phyloP scores from a whole-genome alignment of 192 early-diverging fungal species.

The Backusella luteola region DNA sequence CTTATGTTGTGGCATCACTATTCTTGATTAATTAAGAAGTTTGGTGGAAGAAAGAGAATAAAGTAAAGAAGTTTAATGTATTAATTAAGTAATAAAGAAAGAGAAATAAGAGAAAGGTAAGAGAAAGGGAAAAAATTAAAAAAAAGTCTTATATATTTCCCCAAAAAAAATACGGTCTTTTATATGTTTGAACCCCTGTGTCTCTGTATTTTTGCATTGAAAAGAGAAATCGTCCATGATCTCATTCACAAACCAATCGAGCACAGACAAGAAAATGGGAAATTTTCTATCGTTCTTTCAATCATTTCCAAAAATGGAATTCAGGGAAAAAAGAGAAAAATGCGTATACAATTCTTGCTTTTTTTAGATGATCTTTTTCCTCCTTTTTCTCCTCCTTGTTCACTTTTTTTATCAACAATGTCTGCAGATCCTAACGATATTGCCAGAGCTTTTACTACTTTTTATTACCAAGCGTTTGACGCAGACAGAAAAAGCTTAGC shows the following conservation, averaged over 20 bases:
- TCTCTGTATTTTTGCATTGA: background rate
- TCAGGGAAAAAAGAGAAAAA: background rate
- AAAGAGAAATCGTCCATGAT: slow-evolving; percentile 3
- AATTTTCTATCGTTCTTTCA: background rate
- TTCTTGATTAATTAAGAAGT: background rate
- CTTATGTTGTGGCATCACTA: too few relatives aligned
- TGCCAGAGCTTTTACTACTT: slow-evolving; percentile 77
- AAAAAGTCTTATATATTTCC: background rate
- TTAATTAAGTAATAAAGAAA: background rate
- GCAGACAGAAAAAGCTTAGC: slow-evolving; percentile 58
- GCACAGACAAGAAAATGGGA: background rate
- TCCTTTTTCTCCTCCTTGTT: background rate
- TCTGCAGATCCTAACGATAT: slow-evolving; percentile 28
- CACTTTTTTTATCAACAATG: slow-evolving; percentile 1
- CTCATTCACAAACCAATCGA: slow-evolving; percentile 1
- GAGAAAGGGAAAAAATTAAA: background rate
- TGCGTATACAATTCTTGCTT: background rate
- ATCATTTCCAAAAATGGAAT: background rate
- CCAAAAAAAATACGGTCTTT: background rate
- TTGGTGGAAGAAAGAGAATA: background rate
- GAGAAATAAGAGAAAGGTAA: background rate
- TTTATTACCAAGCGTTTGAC: slow-evolving; percentile 90
- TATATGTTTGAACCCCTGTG: background rate
- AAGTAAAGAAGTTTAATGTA: background rate
- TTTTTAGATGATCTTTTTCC: background rate